Base-by-base conservation (phyloP, 1,284 basidiomycete species). In the Pyrrhoderma noxium region DNA sequence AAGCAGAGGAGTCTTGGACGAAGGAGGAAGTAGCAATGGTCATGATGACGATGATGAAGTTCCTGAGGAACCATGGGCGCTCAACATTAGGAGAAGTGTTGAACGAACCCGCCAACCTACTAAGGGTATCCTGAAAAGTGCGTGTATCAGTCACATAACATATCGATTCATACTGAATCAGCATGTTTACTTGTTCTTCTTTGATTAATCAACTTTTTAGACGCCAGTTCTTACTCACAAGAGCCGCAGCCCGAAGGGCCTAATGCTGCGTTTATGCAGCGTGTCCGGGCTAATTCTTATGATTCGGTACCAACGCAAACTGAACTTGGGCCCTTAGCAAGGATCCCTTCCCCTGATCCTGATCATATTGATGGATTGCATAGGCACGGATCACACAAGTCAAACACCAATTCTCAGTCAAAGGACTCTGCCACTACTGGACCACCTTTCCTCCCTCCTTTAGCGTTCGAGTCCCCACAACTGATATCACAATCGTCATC, bases 61-160 rank as follows among this genome's bases (percentile, higher is more conserved):
- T 44, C 84, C 84, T 59, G 85, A 75, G 64, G 75, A 71, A 64
- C 73, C 81, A 45, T 91, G 82, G 86, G 85, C 78, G 49, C 75
- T 75, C 57, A 82, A 86, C 62, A 69, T 82, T 53, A 79, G 80
- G 57, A 73, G 77, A 60, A 88, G 76, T 66, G 68, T 77, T 47
- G 90, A 85, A 70, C 72, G 70, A 67, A 74, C 71, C 57, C 76
- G 71, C 63, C 68, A 66, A 59, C 92, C 94, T 5, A 72, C 81
- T 41, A 89, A 80, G 67, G 88, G 93, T 35, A 97, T 98, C 58
- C 70, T 98, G 57, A 97, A 96, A 76, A 72, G 93, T 93, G 62
- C 62, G 85, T 77, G 3, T 51, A 51, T 42, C 27, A 5, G 27
- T 5, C 11, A 5, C 11, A 31, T 11, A 5, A 31, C 7, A 5